These are phyloP conservation scores for Nepenthes alata DNA, from an alignment of 179 eudicot genomes.

Conservation along the genomic window DNA sequence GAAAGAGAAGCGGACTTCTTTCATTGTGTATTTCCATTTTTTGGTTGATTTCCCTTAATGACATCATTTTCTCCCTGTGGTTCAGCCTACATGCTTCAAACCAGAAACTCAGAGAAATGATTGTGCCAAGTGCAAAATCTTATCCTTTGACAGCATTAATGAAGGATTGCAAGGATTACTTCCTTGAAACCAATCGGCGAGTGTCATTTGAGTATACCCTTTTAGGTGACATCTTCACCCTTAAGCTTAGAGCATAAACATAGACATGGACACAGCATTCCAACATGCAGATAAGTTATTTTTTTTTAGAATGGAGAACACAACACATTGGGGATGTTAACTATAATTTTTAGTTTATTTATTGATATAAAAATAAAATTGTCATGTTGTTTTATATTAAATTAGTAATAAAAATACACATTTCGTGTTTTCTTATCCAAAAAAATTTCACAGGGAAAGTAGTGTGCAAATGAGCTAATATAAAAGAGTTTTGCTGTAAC, in stretches of 20 bases:
- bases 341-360: not conserved
- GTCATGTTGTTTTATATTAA: not conserved
- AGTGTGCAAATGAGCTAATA: too few species aligned
- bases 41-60: constrained; percentile 2
- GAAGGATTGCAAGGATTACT: constrained; percentile 95
- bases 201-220: constrained; percentile 96
- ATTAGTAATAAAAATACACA: too few species aligned
- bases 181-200: constrained; percentile 72
- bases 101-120: constrained; percentile 81
- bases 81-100: constrained; percentile 97
- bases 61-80: constrained; percentile 7
- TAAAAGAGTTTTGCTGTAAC: too few species aligned
- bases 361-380: not conserved
- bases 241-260: too few species aligned
- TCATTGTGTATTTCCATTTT: not conserved
- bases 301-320: too few species aligned
- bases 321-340: too few species aligned
- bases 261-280: too few species aligned
- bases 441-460: too few species aligned
- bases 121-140: constrained; percentile 96
- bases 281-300: too few species aligned
- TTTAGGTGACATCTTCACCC: constrained; percentile 39
- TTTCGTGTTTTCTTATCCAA: too few species aligned
- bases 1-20: too few species aligned
- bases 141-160: constrained; percentile 84